Percentiles rank a stretch among this genome's conserved stretches.
These are phyloP conservation scores for Colletotrichum navitas DNA, from an alignment of 2,329 filamentous ascomycete genomes.

Conservation along the genomic window DNA sequence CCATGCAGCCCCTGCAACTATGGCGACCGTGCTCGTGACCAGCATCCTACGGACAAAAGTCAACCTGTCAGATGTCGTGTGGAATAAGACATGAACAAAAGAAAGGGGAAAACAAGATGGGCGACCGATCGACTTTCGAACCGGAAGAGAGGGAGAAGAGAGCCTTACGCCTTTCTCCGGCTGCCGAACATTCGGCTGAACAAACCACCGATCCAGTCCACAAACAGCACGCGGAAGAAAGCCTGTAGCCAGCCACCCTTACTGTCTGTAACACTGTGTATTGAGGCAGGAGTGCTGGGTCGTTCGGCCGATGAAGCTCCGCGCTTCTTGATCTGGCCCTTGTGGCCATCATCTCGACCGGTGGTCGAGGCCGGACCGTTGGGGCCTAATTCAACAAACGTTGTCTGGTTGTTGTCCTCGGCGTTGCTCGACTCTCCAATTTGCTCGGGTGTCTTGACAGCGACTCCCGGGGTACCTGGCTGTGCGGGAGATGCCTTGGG, in stretches of 20 bases:
- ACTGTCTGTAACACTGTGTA: constrained; percentile 43
- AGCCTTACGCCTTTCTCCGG: constrained; percentile 42
- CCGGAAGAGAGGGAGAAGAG: constrained; percentile 26
- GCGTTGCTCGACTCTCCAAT: constrained; percentile 6
- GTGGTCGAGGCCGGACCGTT: constrained; percentile 6
- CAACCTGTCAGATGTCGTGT: constrained; percentile 41
- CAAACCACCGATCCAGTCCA: constrained; percentile 56
- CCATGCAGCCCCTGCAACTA: constrained; percentile 38
- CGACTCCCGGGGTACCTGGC: constrained; percentile 24
- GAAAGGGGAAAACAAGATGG: constrained; percentile 3
- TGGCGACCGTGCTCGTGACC: constrained; percentile 40
- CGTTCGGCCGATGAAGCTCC: constrained; percentile 33
- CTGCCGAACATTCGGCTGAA: constrained; percentile 44
- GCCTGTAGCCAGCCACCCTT: constrained; percentile 51
- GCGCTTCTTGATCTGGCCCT: constrained; percentile 43
- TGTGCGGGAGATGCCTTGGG: constrained; percentile 6
- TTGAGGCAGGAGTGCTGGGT: constrained; percentile 43
- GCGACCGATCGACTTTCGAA: constrained; percentile 3
- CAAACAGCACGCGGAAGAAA: constrained; percentile 53
- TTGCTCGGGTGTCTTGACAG: constrained; percentile 26
- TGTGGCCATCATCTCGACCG: constrained; percentile 18
- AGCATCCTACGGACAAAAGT: constrained; percentile 41
- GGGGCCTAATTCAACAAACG: neutral
- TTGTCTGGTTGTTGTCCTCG: neutral
- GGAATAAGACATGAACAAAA: constrained; percentile 25